Base-by-base conservation (phyloP, 169 alveolate genomes). In the Cryptosporidium bovis region DNA sequence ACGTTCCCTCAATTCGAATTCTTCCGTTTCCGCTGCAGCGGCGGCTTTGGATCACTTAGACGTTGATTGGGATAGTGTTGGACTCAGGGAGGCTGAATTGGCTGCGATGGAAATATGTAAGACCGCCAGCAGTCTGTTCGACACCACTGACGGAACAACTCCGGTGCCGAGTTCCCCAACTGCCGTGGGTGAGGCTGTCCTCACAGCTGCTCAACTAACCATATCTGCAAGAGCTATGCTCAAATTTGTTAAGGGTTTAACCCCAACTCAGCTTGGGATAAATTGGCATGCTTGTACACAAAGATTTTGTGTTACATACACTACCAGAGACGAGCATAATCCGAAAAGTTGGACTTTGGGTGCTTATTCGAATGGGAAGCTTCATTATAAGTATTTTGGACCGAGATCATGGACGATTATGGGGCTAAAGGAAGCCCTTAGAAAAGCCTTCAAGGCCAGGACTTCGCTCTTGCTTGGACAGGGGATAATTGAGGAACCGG, bases 141-240 rank as follows among this genome's bases (percentile, higher is more conserved):
- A 77, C 8, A 77, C 87, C 10, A 77, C 87, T n/a, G 87, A 77
- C 27, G 87, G 71, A 46, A 77, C 87, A 0, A 77, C 87, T 36
- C 87, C 87, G 27, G 87, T 77, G 2, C 87, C 87, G 27, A 77
- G 71, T 16, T 60, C 69, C 36, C 87, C 87, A 2, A 56, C 87
- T 36, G 87, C 87, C 2, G 71, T 77, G 16, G 87, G 87, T 8
- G 87, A 77, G 69, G 87, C 87, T 10, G 71, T 77, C 1, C 34
- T 77, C 0, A 77, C 87, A 13, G 87, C 87, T 18, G 69, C 87
- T 1, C 87, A 77, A 18, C 64, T 77, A 12, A 77, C 87, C 4
- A 77, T 77, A 18, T 77, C 87, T 6, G 87, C 87, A 29, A 77
- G 87, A n/a, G 87, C 87, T 29, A 77, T 77, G 87, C 51, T 77